Base-by-base conservation (phyloP, 2,329 filamentous ascomycete genomes). In the Septoria linicola region DNA sequence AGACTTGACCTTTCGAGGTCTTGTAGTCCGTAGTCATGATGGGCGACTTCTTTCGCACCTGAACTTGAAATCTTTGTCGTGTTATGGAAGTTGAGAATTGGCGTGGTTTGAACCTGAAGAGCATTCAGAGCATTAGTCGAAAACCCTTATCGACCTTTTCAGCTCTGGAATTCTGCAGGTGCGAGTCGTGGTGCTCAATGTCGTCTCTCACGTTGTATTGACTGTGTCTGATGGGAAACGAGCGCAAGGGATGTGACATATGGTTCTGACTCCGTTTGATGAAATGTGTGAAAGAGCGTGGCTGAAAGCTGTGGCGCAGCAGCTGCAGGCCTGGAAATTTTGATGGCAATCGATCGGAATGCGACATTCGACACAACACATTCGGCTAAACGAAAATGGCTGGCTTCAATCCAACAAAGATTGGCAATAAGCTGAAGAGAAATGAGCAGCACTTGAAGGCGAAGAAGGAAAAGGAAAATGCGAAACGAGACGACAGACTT, bases 1-100 rank as follows among this genome's bases (percentile, higher is more conserved):
- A 85, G 73, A 88, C 84, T 78, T 96, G 85, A 65, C 92, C 93
- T 74, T 87, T 91, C 68, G 89, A 83, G 54, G 90, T 95, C 68
- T 75, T 75, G 60, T 88, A 93, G 51, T 80, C 77, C 53, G 79
- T 79, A 48, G 80, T 73, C 79, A 82, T 83, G 57, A 55, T 73
- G 59, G 67, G 54, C 67, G 66, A 70, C 59, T 65, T 70, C 16
- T 61, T 63, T 30, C 62, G 56, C 41, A 61, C 47, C 3, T 58
- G 50, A 14, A 62, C 46, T 34, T 66, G 57, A 41, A 58, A 63
- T 55, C 60, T 64, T 27, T 50, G 50, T 10, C 52, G 44, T 20
- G 37, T 11, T 23, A 40, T 25, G 17, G 59, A 52, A 21, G 61
- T 44, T n/a, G 58, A 57, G 43, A 59, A 57, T 30, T 43, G 21